Evolutionary conservation across 257 asterid genomes (phyloP), one percentile per base, ranked within the genome.

Genomic region (Vinca minor): DNA sequence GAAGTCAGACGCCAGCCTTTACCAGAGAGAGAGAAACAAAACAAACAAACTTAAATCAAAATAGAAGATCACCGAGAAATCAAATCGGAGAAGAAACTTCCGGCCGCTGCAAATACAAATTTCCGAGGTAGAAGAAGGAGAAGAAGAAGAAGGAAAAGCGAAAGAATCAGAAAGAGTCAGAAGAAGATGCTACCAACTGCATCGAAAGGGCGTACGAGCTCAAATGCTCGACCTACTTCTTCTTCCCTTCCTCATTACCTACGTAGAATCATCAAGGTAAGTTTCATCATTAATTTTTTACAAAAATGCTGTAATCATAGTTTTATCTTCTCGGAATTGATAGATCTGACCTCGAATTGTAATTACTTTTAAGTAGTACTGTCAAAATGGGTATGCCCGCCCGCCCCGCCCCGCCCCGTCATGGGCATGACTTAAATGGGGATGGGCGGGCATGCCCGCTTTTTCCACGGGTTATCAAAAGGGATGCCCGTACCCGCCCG

Each of bases 241-340:
- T 78, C 88, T 44, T 55, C 81, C 69, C 75, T 92, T 63, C 96
- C 96, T 65, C 95, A 84, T 68, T 92, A 92, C 72, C 91, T 92
- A 66, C 90, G 98, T 36, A 79, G 95, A 83, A 87, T 92, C 64
- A 76, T 92, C 87, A 89, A 92, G 96, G 98, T 88, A n/a, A n/a
- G n/a, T n/a, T n/a, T n/a, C n/a, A n/a, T 73, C 59, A 38, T 54
- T 63, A 44, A 38, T 42, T 15, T 64, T 63, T 2, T 25, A 0
- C 46, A 0, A 31, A 32, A 38, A 3, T 25, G 9, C 38, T 28
- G 23, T 38, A 8, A 8, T 2, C 65, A 7, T 23, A 39, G 49
- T 20, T n/a, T 4, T 63, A 67, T 53, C 49, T 36, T 42, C 32
- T 26, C 36, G 23, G 20, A 44, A 4, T 63, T 28, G 7, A 53